Evolutionary conservation across 148 eudicot species (phyloP), one percentile per base, ranked within the genome.

Genomic region (Chenopodium album): DNA sequence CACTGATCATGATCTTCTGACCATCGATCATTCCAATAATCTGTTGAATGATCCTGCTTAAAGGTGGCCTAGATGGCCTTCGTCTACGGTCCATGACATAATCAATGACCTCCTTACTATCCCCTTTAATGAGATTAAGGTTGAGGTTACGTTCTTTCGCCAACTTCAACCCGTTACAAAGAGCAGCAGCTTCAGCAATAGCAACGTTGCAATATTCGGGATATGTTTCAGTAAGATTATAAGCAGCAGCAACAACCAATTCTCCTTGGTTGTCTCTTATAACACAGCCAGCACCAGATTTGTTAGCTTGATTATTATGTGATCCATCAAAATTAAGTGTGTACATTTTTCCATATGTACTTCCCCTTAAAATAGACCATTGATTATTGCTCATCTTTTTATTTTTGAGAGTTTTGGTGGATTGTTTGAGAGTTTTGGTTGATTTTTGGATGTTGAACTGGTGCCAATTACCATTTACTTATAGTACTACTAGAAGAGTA

Each of bases 291-390:
- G 72, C 85, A 1, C 81, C 72, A 1, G 62, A 48, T 71, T 34
- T 67, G 20, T 59, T 71, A 1, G 2, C n/a, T 50, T 77, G 80
- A 63, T 82, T 66, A 20, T 59, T 41, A 22, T 76, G 76, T 23
- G 84, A 56, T 44, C 80, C 83, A 64, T 81, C 78, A 14, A 81
- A 81, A n/a, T 74, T 26, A 5, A 81, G 78, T 0, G 72, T 81
- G 64, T 62, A 47, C 26, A 12, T 10, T 37, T 22, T 46, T 37
- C 10, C 41, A 20, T 19, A 16, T 17, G 60, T 11, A 13, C 60
- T 54, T 4, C 60, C 20, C 0, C 60, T 0, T 16, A 54, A 48
- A 7, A 11, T 11, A 1, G 52, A 48, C 52, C 71, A 28, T 34
- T 9, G 9, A 29, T 4, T 67, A 1, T 13, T 34, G 17, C 71